Conservation (phyloP, 345 rosid species). For the Boechera stricta region DNA sequence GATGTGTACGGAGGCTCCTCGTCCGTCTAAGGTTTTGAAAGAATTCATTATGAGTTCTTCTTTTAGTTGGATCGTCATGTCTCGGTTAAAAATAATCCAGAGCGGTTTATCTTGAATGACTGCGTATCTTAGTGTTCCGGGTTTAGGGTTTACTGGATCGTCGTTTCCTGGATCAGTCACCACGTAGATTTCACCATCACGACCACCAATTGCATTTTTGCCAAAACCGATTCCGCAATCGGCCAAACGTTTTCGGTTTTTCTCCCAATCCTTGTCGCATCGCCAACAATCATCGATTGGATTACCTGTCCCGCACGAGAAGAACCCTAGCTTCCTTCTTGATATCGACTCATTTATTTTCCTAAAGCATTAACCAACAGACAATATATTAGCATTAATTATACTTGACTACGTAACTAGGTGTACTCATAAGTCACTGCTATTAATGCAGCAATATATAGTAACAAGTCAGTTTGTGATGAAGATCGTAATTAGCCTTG, state of each 20-base stretch:
- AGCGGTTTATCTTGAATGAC: slow-evolving; percentile 75
- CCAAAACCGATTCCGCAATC: slow-evolving; percentile 86
- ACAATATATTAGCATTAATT: slow-evolving; percentile 2
- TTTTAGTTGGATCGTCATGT: slow-evolving; percentile 76
- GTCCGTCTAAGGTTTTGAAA: slow-evolving; percentile 79
- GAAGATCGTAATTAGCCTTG: not conserved
- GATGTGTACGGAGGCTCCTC: slow-evolving; percentile 82
- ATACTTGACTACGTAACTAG: not conserved
- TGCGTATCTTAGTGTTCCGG: slow-evolving; percentile 72
- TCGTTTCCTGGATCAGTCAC: slow-evolving; percentile 66
- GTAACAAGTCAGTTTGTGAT: not conserved
- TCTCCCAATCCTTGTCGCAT: slow-evolving; percentile 78
- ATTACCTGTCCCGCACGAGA: slow-evolving; percentile 76
- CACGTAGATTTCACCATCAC: slow-evolving; percentile 71
- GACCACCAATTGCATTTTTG: slow-evolving; percentile 74
- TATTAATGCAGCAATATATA: slow-evolving; percentile 22
- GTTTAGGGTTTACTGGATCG: slow-evolving; percentile 72
- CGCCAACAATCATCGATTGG: slow-evolving; percentile 92
- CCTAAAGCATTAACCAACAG: slow-evolving; percentile 42
- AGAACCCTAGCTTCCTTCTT: slow-evolving; percentile 65
- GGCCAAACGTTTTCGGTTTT: slow-evolving; percentile 68
- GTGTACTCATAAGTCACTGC: not conserved
- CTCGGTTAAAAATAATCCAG: slow-evolving; percentile 76
- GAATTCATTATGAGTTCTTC: slow-evolving; percentile 87
- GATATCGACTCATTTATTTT: slow-evolving; percentile 62